Evolutionary conservation across 1,284 basidiomycete species (phyloP).

Genomic region (Bothia castanella): DNA sequence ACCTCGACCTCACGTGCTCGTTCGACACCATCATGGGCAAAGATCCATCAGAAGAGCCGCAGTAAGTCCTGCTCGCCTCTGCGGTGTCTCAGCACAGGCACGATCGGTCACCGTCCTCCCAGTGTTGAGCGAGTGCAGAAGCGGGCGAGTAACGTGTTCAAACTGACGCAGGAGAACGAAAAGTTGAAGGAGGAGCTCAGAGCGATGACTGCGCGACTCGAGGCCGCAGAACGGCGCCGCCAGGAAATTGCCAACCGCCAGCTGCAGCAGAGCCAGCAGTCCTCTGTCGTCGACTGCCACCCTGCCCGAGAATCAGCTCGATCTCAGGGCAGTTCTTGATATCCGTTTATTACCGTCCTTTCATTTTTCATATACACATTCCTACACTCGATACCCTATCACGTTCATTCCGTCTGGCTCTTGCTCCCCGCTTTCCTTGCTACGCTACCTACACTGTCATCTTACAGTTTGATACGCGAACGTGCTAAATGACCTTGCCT

Average conservation of each 20-base stretch:
- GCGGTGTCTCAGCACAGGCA: constrained; percentile 15
- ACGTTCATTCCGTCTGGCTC: constrained; percentile 20
- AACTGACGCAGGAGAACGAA: constrained; percentile 71
- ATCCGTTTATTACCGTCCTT: constrained; percentile 29
- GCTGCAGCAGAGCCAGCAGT: constrained; percentile 32
- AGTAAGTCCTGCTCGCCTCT: constrained; percentile 33
- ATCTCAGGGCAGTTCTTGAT: constrained; percentile 23
- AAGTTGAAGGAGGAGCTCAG: constrained; percentile 69
- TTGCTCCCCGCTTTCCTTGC: constrained; percentile 13
- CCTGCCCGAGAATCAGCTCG: constrained; percentile 10
- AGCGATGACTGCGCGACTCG: constrained; percentile 69
- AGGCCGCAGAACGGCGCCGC: constrained; percentile 65
- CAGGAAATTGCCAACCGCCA: constrained; percentile 47
- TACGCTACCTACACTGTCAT: constrained; percentile 2
- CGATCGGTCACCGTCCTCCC: constrained; percentile 26
- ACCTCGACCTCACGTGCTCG: constrained; percentile 47
- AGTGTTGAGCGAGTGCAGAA: constrained; percentile 65
- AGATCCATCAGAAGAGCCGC: constrained; percentile 18
- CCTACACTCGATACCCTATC: constrained; percentile 25
- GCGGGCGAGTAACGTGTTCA: constrained; percentile 70
- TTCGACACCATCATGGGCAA: constrained; percentile 46
- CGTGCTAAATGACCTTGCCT: not conserved
- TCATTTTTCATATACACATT: constrained; percentile 19
- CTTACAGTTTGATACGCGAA: too few relatives aligned
- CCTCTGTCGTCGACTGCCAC: constrained; percentile 16